Evolutionary conservation across 2,329 filamentous ascomycete species (phyloP).

Genomic region (Alternaria longipes): DNA sequence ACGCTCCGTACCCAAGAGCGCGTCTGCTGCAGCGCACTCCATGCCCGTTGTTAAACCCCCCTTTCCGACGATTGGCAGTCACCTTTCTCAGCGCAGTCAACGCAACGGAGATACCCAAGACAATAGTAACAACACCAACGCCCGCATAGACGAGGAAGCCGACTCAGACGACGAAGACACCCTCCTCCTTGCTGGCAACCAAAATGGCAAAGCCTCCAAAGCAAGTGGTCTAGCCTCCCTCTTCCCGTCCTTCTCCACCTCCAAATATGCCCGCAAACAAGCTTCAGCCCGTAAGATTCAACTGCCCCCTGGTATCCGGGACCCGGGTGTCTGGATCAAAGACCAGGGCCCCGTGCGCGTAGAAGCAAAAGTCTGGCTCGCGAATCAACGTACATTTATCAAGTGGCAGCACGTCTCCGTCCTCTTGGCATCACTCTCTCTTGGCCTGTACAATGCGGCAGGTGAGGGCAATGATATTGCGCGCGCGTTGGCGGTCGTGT

Average conservation of each 20-base stretch:
- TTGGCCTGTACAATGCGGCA: conserved; percentile 89
- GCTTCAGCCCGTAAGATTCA: conserved; percentile 57
- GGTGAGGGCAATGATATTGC: conserved; percentile 78
- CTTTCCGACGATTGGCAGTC: conserved; percentile 27
- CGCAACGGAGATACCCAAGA: neutral
- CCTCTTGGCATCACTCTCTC: conserved; percentile 81
- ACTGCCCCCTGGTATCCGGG: conserved; percentile 86
- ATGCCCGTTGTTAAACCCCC: conserved; percentile 29
- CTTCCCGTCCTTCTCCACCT: conserved; percentile 83
- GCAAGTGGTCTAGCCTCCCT: conserved; percentile 71
- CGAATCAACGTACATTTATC: conserved; percentile 97
- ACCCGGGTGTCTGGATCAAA: conserved; percentile 91
- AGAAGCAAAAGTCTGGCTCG: conserved; percentile 98
- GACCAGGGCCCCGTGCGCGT: conserved; percentile 91
- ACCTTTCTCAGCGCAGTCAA: conserved; percentile 15
- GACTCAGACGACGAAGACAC: conserved; percentile 59
- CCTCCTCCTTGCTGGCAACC: conserved; percentile 35
- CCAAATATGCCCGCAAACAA: conserved; percentile 66
- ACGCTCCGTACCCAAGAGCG: conserved; percentile 35
- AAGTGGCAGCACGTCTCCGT: conserved; percentile 98
- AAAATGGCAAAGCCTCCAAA: conserved; percentile 58
- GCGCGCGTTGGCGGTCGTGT: conserved; percentile 80
- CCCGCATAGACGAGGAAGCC: conserved; percentile 54
- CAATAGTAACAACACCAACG: conserved; percentile 36
- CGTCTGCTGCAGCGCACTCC: conserved; percentile 30